Percentiles rank a stretch among this genome's conserved stretches.
phyloP scores from a whole-genome alignment of 2,329 filamentous ascomycete species.

The Neopestalotiopsis sp. region DNA sequence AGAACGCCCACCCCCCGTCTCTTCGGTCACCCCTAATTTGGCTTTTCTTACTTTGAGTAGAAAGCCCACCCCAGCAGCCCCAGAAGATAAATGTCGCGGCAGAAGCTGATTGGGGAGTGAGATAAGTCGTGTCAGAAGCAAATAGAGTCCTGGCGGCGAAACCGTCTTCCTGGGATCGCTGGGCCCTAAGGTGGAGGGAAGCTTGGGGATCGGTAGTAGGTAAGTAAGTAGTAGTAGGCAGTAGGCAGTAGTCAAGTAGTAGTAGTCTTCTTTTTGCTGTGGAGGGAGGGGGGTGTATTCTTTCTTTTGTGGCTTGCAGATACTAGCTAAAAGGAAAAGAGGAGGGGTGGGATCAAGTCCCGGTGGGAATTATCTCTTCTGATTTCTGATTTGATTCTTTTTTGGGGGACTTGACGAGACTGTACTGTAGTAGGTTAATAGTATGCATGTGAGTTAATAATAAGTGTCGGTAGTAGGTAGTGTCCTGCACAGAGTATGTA shows the following conservation, averaged over 20 bases:
- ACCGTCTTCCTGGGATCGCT: constrained; percentile 10
- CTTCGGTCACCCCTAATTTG: constrained; percentile 13
- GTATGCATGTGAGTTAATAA: constrained; percentile 1
- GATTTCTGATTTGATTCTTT: neutral
- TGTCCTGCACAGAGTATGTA: neutral
- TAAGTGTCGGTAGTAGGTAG: neutral
- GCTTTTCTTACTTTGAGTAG: neutral
- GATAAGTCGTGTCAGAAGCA: neutral
- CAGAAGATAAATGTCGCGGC: constrained; percentile 5
- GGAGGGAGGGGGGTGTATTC: neutral
- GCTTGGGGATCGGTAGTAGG: too few species aligned
- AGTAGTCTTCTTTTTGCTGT: too few species aligned
- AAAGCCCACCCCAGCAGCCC: neutral
- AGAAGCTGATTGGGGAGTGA: constrained; percentile 6
- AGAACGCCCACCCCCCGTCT: neutral
- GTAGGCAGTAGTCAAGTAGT: neutral
- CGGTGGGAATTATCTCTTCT: neutral
- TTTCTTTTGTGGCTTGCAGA: constrained; percentile 13
- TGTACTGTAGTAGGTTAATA: neutral
- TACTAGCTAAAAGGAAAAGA: constrained; percentile 7
- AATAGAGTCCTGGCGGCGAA: constrained; percentile 6
- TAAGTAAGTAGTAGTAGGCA: neutral
- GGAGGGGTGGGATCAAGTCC: neutral
- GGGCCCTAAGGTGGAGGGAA: neutral
- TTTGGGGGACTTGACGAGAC: neutral